Evolutionary conservation across 208 protist species (phyloP).

Genomic region (Acanthamoeba triangularis): DNA sequence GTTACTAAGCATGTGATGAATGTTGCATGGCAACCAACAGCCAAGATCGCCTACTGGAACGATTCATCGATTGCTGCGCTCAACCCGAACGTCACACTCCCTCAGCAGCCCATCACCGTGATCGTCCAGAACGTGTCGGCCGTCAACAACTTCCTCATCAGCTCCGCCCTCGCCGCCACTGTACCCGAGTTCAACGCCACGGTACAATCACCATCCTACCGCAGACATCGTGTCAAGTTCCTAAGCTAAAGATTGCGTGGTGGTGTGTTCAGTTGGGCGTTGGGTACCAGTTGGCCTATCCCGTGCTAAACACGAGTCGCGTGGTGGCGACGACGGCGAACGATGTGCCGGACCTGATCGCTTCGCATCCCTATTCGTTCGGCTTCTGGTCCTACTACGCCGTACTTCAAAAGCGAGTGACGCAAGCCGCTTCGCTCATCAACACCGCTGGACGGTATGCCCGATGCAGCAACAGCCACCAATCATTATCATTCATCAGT

Average conservation of each 20-base stretch:
- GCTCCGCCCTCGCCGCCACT: background rate
- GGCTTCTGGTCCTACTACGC: background rate
- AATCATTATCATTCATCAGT: background rate
- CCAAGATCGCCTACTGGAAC: no score
- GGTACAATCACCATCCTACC: background rate
- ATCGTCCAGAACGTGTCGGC: background rate
- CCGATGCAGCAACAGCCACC: no score
- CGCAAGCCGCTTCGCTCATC: background rate
- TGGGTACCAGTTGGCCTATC: background rate
- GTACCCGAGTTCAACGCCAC: background rate
- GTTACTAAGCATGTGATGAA: no score
- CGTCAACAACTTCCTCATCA: background rate
- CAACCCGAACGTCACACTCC: background rate
- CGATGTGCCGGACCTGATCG: background rate
- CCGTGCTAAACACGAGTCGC: background rate
- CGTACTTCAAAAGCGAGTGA: background rate
- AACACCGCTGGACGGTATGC: background rate
- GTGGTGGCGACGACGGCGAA: background rate
- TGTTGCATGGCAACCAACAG: no score
- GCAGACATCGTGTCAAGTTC: background rate
- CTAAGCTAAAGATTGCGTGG: no score
- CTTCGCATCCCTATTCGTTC: background rate
- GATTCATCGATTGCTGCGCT: background rate
- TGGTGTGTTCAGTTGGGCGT: no score
- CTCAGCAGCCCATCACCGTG: background rate